Base-by-base conservation (phyloP, 2,329 filamentous ascomycete species). In the Botryotinia globosa region DNA sequence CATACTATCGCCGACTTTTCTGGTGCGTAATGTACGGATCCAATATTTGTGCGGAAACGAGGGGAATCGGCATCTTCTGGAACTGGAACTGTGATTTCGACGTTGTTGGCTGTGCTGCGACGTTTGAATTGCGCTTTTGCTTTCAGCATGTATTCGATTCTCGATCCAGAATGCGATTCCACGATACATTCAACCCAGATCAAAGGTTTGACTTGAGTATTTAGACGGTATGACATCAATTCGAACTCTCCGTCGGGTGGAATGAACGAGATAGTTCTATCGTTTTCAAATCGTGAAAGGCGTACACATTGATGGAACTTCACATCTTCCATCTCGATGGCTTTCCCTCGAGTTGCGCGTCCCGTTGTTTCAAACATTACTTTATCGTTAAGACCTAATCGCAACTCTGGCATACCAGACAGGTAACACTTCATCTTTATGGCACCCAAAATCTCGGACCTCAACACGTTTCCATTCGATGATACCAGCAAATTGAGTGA, bases 391-490 rank as follows among this genome's bases (percentile, higher is more conserved):
- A 99, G 85, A 7, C 96, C 96, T 68, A 99, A 84, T 42, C 96
- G 91, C 80, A 99, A 84, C 84, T 99, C 96, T 18, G 96, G 96
- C 96, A 99, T 99, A 73, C 96, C 96, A 64, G 94, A 97, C 25
- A 99, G 87, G 81, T 99, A 99, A 84, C 96, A 99, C 85, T 99
- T 99, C 96, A 99, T 98, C 85, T 99, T 99, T 83, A 99, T 91
- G 61, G 96, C 94, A 72, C 96, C 96, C 37, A 99, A 87, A 78
- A 99, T 99, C 84, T 99, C 96, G 12, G 94, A 97, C 37, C 96
- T 92, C 74, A 99, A 85, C 7, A 99, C 96, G 81, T 97, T 98
- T 82, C 96, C 96, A 79, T 94, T 97, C 72, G 94, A 90, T 71
- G 94, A 97, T 32, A 99, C 96, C 32, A 99, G 89, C 51, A 99